Base-by-base conservation (phyloP, 495 filamentous ascomycete species). In the Penicillium coprophilum region DNA sequence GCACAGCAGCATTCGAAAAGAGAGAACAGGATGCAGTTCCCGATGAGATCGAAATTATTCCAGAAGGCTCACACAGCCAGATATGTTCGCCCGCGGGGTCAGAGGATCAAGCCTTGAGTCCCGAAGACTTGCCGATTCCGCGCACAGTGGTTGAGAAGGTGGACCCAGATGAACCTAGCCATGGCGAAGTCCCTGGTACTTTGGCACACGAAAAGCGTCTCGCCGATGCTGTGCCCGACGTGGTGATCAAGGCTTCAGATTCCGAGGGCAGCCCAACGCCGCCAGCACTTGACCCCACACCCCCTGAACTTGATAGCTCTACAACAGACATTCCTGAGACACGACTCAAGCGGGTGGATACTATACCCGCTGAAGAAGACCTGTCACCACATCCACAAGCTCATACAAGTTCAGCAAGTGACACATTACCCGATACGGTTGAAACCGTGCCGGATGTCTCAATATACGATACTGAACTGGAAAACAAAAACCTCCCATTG, bases 141-240 rank as follows among this genome's bases (percentile, higher is more conserved):
- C 82, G 75, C 54, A 95, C 87, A 13, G 77, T 92, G 46, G 89
- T 96, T 24, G 90, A 95, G 71, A 90, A 87, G 73, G 81, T 96
- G 45, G 85, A 89, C 55, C 76, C 79, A 11, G 71, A 76, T 31
- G 67, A 73, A 28, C 83, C 86, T 71, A 88, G 88, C 60, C 81
- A 95, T 71, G 92, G 93, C 19, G 92, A 96, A 61, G 81, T 96
- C 20, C 92, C 92, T 20, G 92, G 93, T 15, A 96, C 93, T 3
- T 72, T 80, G 46, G 91, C 89, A 45, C 88, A 90, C 67, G 76
- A 86, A 49, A 75, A 86, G 69, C 84, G 90, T 51, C 85, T 85
- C 61, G 85, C 83, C 19, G 93, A 97, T 77, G 92, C 93, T 24
- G 81, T 85, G 38, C 94, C 94, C 12, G 94, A 97, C 67, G 78